Base-by-base conservation (phyloP, 768 basidiomycete species). In the Pilatotrama ljubarskyi region DNA sequence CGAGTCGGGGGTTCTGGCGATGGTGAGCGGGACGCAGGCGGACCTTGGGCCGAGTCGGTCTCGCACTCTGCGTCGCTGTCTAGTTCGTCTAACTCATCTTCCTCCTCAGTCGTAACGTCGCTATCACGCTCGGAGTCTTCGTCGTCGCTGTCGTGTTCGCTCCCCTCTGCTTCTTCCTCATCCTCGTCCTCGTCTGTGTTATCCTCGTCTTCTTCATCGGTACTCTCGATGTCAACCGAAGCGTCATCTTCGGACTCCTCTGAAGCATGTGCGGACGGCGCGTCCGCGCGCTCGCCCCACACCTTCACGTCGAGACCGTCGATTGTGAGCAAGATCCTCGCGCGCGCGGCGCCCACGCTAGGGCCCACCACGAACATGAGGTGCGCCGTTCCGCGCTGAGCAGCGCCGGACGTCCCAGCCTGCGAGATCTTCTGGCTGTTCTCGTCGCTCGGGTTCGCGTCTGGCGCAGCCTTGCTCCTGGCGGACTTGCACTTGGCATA, bases 291-390 rank as follows among this genome's bases (percentile, higher is more conserved):
- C 11, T 57, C 56, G 0, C 70, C 73, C 69, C 68, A 73, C 24
- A 63, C 43, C 59, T 74, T 84, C 17, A 77, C 76, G 57, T 88
- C 84, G 8, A 91, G 68, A 0, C 85, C 86, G 68, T 91, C 84
- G 2, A 92, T 76, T 0, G 78, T 86, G 17, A 87, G 75, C 15
- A 90, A 70, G 1, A 91, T 80, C 61, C 80, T 79, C 0, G 86
- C 77, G 63, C 81, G 87, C 2, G 89, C 81, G 0, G 85, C 78
- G 14, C 82, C 80, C 3, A 85, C 68, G 51, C 82, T 87, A 0
- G 90, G 83, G 2, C 90, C 90, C 1, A 92, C 77, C 11, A 87
- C 74, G 41, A 91, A 78, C 0, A 82, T 81, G 15, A 93, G 72
- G 66, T 86, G 84, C 1, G 77, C 83, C 9, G 77, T 78, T 5